Evolutionary conservation across 176 grass and related monocot genomes (phyloP).

Genomic region (Urochloa ruziziensis): DNA sequence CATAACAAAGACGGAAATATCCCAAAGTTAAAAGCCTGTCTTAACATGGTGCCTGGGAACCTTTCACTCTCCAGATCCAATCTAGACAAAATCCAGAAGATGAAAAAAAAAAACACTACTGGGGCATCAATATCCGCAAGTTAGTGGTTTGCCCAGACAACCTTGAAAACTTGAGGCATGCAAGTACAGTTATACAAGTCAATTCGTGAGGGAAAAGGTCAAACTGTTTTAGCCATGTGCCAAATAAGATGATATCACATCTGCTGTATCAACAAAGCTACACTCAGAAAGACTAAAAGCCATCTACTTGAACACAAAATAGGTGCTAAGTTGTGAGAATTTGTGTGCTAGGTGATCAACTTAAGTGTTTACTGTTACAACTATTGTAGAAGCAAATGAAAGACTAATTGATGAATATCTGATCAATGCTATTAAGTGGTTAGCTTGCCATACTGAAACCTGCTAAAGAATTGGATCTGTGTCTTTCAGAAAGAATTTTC

Average conservation of each 20-base stretch:
- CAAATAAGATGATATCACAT: neutral
- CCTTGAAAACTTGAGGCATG: neutral
- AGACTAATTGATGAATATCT: neutral
- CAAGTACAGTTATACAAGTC: neutral
- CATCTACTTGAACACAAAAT: neutral
- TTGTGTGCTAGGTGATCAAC: neutral
- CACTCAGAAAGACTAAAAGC: neutral
- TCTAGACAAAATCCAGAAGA: neutral
- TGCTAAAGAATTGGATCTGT: neutral
- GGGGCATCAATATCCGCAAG: neutral
- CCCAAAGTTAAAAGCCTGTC: neutral
- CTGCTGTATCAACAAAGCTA: neutral
- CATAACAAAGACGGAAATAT: neutral
- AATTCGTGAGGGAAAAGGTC: neutral
- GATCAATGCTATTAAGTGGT: neutral
- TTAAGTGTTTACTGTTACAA: neutral
- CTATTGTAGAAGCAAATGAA: neutral
- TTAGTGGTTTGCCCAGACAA: neutral
- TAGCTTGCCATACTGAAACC: neutral
- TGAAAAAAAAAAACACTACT: neutral
- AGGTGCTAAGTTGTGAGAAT: neutral
- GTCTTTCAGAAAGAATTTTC: neutral
- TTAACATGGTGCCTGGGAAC: neutral
- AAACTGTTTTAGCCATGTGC: neutral
- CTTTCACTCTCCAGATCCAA: neutral